phyloP scores from a whole-genome alignment of 129 eudicot species.

The Calendula officinalis region DNA sequence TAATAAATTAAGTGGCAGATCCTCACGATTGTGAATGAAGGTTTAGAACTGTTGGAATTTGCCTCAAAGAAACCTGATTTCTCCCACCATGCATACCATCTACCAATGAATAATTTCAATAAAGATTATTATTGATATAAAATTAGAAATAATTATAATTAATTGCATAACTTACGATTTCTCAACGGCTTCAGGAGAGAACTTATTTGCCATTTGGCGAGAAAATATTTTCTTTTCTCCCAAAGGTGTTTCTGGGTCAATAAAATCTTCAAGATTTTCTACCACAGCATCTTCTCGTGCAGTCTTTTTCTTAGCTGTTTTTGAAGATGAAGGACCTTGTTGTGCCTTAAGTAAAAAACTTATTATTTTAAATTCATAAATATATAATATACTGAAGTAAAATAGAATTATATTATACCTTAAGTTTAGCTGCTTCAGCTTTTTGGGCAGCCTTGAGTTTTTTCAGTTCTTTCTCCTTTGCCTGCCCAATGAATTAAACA shows the following conservation, averaged over 20 bases:
- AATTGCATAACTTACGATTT: slow-evolving; percentile 53
- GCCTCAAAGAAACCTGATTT: slow-evolving; percentile 76
- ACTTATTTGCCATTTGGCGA: slow-evolving; percentile 73
- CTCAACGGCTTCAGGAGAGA: slow-evolving; percentile 83
- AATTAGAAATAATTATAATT: not conserved
- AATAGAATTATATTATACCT: slow-evolving; percentile 38
- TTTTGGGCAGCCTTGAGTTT: slow-evolving; percentile 86
- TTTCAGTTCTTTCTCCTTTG: slow-evolving; percentile 83
- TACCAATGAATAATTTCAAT: slow-evolving; percentile 19
- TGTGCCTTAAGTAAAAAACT: slow-evolving; percentile 49
- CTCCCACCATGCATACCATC: slow-evolving; percentile 99
- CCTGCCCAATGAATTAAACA: slow-evolving; percentile 37
- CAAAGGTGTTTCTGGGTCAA: slow-evolving; percentile 85
- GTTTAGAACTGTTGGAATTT: slow-evolving; percentile 76
- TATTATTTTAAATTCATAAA: not conserved
- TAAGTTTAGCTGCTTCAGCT: slow-evolving; percentile 84
- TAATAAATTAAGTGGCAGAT: slow-evolving; percentile 14
- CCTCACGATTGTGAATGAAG: slow-evolving; percentile 80
- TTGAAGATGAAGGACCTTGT: slow-evolving; percentile 50
- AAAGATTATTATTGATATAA: not conserved
- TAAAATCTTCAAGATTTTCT: slow-evolving; percentile 62
- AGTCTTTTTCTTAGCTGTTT: slow-evolving; percentile 59
- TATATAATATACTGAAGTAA: not conserved
- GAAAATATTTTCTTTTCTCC: slow-evolving; percentile 90
- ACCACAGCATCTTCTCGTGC: slow-evolving; percentile 55